Conservation (phyloP, 805 yeast species). For the Cyberlindnera nakhonratchasimensis region DNA sequence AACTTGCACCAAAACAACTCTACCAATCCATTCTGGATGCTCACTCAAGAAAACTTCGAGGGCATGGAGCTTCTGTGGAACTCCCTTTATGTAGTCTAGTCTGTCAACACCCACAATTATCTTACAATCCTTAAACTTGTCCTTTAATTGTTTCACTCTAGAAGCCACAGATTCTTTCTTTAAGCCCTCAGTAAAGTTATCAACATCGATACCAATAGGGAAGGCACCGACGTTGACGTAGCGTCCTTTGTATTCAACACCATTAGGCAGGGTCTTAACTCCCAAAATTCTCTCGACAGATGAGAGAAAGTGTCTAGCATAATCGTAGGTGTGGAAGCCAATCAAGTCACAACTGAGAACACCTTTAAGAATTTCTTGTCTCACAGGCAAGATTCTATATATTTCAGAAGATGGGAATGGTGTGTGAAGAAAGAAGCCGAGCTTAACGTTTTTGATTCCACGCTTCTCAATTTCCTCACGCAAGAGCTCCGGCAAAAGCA, state of each 20-base stretch:
- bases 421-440: conserved; percentile 94
- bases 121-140: conserved; percentile 71
- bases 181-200: conserved; percentile 80
- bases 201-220: conserved; percentile 99
- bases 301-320: conserved; percentile 91
- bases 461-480: conserved; percentile 53
- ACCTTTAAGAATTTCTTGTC: conserved; percentile 88
- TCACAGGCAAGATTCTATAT: conserved; percentile 91
- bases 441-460: conserved; percentile 52
- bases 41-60: conserved; percentile 88
- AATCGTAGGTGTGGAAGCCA: conserved; percentile 99
- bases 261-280: conserved; percentile 84
- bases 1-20: conserved; percentile 90
- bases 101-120: conserved; percentile 96
- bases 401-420: conserved; percentile 98
- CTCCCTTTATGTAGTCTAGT: conserved; percentile 95
- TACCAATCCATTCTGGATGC: conserved; percentile 98
- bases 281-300: conserved; percentile 82
- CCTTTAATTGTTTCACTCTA: conserved; percentile 60
- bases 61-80: conserved; percentile 95
- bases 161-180: conserved; percentile 56
- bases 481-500: conserved; percentile 89
- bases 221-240: conserved; percentile 89
- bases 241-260: conserved; percentile 73
- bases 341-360: conserved; percentile 90